Percentiles rank a stretch among this genome's conserved stretches.
These are phyloP conservation scores for Ceratobasidium sp. DNA, from an alignment of 1,284 basidiomycete genomes.

Conservation along the genomic window DNA sequence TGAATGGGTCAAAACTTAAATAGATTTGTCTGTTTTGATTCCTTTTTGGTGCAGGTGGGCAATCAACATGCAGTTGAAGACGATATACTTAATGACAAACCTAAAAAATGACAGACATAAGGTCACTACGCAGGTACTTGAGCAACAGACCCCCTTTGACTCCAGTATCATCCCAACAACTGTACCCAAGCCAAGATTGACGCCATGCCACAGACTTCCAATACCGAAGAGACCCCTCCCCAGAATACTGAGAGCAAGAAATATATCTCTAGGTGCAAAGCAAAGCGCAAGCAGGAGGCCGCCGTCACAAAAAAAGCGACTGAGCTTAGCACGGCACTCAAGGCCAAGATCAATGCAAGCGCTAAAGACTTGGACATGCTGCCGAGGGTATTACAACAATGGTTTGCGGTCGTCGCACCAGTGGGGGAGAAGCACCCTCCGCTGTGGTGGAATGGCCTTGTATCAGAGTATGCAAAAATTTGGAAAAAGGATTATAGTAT, in stretches of 20 bases:
- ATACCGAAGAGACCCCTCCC: too few relatives aligned
- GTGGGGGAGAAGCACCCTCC: neutral
- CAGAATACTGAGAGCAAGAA: neutral
- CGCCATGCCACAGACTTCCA: neutral
- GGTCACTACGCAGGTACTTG: too few relatives aligned
- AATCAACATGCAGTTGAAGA: neutral
- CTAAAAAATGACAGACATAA: neutral
- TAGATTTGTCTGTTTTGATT: neutral
- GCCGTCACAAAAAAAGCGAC: neutral
- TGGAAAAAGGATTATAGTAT: conserved; percentile 1
- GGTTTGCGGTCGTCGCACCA: neutral
- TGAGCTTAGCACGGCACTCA: neutral
- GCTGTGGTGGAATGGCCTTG: conserved; percentile 6
- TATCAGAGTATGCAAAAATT: neutral
- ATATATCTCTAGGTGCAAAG: neutral
- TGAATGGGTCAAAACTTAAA: neutral
- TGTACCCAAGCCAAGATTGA: neutral
- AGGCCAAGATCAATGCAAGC: neutral
- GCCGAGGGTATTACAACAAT: neutral
- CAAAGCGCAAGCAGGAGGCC: neutral
- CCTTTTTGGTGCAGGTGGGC: neutral
- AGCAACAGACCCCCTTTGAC: neutral
- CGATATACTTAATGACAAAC: neutral
- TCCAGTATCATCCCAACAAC: neutral
- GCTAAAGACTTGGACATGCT: neutral